Evolutionary conservation across 2,329 filamentous ascomycete genomes (phyloP), one percentile per base, ranked within the genome.

Genomic region (Gremmenia infestans): DNA sequence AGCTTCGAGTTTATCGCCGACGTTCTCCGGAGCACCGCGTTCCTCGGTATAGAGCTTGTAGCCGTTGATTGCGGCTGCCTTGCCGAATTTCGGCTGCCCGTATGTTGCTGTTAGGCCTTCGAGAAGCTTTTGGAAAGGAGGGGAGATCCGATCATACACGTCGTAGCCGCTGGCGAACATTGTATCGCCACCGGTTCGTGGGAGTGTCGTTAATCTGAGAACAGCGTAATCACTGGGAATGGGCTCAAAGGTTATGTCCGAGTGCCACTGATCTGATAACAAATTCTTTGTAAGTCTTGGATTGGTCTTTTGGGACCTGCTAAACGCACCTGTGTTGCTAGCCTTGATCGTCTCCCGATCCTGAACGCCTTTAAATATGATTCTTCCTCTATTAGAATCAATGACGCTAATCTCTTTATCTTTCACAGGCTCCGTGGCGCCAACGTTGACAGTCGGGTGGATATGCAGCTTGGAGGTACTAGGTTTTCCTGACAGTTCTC

Each of bases 401-500:
- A 76, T 81, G 54, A 80, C 76, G 55, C 74, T 78, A 59, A 82
- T 76, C 63, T 84, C 73, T 3, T 73, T 72, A 61, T 86, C 82
- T 2, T 25, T 8, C 11, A 25, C 22, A 3, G 14, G 23, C 2
- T 32, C 6, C 9, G 5, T 23, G 6, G 14, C 28, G 50, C 80
- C 76, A 69, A 73, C 68, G 50, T 80, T 76, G 1, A 76, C 76
- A n/a, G 81, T 63, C 5, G 81, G 79, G 59, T 83, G 81, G 15
- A 82, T 74, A 55, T 82, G 79, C 19, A 83, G 71, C 0, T 70
- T 71, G 1, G 79, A 81, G 1, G 73, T 75, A 0, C 72, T 60
- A 0, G 85, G 84, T 54, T 80, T 81, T 45, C 82, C 82, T 0
- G 78, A 75, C 7, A 87, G 73, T 63, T 81, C 72, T 7, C 85